Base-by-base conservation (phyloP, 148 eudicot species). In the Rhododendron mucronatum region DNA sequence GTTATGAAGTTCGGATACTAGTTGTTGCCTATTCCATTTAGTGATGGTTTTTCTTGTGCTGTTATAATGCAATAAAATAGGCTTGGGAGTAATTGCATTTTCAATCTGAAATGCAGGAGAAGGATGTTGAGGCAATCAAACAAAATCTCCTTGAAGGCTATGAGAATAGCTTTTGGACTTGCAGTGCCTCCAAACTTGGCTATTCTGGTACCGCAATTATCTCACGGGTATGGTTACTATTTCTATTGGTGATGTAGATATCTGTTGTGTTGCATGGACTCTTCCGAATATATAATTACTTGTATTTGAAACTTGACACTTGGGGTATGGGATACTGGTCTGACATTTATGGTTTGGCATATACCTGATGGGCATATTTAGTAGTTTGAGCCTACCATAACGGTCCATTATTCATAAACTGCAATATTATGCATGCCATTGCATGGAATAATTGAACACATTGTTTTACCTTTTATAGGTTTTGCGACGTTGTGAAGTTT, bases 141-240 rank as follows among this genome's bases (percentile, higher is more conserved):
- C 89, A 93, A 39, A 61, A 69, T 92, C 93, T 96, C 47, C 90
- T 96, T 82, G 95, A 94, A 88, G 98, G 95, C 83, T 96, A 93
- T 82, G 92, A 91, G 45, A 91, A 91, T 87, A 93, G 95, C 92
- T 96, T 89, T 87, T 96, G 98, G 98, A 92, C 97, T 8, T 96
- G 99, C 86, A 95, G 99, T 86, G 86, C 89, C 85, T 88, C 96
- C 11, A 96, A 96, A 87, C 93, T 92, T 73, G 99, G 98, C 78
- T 96, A 96, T 87, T 93, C 99, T 88, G 98, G 99, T 77, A 95
- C 97, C 12, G 91, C 99, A 83, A 90, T 96, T 86, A 91, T 96
- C 83, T 96, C 99, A 80, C 91, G 98, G 97, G 99, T 96, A 92
- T 82, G 89, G 69, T 15, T 78, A 55, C 83, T 82, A 16, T 85